phyloP scores from a whole-genome alignment of 1,284 basidiomycete species.

The Prillingera fragicola region DNA sequence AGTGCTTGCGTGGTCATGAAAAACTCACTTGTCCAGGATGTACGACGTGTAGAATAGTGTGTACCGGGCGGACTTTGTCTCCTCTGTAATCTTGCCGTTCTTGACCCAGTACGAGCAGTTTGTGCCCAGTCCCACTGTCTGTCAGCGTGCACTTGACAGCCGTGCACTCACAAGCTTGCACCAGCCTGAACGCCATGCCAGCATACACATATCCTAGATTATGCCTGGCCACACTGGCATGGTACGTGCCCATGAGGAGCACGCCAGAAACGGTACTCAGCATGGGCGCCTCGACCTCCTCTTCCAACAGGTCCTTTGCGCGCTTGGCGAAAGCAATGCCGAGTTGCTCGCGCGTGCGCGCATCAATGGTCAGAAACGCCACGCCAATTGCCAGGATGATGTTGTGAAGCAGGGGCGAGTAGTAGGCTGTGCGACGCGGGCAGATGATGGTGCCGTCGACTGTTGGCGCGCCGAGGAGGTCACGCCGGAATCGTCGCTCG shows the following conservation, averaged over 20 bases:
- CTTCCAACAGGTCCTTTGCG: slow-evolving; percentile 29
- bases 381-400: slow-evolving; percentile 57
- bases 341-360: slow-evolving; percentile 7
- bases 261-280: slow-evolving; percentile 33
- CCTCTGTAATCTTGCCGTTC: slow-evolving; percentile 27
- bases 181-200: slow-evolving; percentile 20
- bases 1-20: neutral
- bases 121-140: slow-evolving; percentile 28
- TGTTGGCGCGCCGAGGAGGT: slow-evolving; percentile 7
- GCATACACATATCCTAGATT: slow-evolving; percentile 26
- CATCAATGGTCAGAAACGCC: slow-evolving; percentile 11
- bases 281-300: slow-evolving; percentile 32
- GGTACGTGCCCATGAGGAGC: slow-evolving; percentile 29
- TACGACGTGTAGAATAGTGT: slow-evolving; percentile 25
- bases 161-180: slow-evolving; percentile 17
- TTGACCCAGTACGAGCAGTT: slow-evolving; percentile 30
- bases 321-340: slow-evolving; percentile 16
- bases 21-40: slow-evolving; percentile 27
- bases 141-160: slow-evolving; percentile 1
- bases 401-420: slow-evolving; percentile 58
- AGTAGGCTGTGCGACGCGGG: slow-evolving; percentile 17
- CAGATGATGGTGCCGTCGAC: slow-evolving; percentile 12
- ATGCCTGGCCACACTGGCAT: slow-evolving; percentile 21
- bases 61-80: slow-evolving; percentile 23
- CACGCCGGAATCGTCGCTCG: slow-evolving; percentile 19